Base-by-base conservation (phyloP, 2,329 filamentous ascomycete species). In the Tothia fuscella region DNA sequence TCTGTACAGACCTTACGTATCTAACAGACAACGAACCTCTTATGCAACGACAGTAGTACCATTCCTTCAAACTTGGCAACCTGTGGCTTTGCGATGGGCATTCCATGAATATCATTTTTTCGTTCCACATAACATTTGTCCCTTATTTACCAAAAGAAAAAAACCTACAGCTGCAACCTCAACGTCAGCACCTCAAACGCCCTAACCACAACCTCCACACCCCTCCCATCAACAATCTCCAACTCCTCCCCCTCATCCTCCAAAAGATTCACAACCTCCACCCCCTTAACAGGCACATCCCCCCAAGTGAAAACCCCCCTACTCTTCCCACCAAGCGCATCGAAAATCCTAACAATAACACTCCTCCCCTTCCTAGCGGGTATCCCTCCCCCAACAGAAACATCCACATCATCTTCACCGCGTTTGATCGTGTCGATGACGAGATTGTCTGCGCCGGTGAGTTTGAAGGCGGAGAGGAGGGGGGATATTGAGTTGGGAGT, bases 381-480 rank as follows among this genome's bases (percentile, higher is more conserved):
- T 24, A 89, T 62, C 38, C 68, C 67, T 12, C 66, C 59, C 21
- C 64, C 58, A 22, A 12, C 10, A 25, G 59, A 63, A 3, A 87
- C 66, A 41, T 68, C 69, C 30, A 63, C 65, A 40, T 71, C 68
- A 45, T 72, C 68, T 50, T 72, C 68, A 16, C 85, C 91, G 44
- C 91, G 80, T 71, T 98, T 98, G 59, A 98, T 72, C 1, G 80
- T 81, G 57, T 98, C 91, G 1, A 98, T 67, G 3, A 98, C 68
- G 16, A 98, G 66, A 3, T 82, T 80, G 7, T 69, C 57, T 1
- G 57, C 56, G 34, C 80, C 80, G 1, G 68, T 67, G n/a, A 95
- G 63, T 46, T 72, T 72, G 54, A 95, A 74, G 0, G 81, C 74
- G 28, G 66, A 63, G 47, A 68, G 52, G 2, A 67, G 49, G 14